A percentile compares a stretch with the other conserved stretches of the same genome.
phyloP scores from a whole-genome alignment of 2,329 filamentous ascomycete genomes.

The Xylariaceae sp. region DNA sequence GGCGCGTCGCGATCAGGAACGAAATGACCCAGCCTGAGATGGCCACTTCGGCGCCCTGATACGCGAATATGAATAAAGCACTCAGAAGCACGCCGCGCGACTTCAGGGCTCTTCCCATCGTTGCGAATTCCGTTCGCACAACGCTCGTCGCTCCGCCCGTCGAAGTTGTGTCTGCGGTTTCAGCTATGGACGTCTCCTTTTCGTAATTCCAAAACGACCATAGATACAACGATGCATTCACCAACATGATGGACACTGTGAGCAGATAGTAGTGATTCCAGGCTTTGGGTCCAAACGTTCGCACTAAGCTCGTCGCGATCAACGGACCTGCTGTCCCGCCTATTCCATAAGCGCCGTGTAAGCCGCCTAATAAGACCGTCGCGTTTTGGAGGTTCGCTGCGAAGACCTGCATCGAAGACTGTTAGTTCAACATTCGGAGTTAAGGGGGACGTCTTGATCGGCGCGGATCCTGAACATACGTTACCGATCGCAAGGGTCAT shows the following conservation, averaged over 20 bases:
- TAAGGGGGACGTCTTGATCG: background rate
- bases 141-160: background rate
- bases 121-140: slow-evolving; percentile 29
- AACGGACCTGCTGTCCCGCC: slow-evolving; percentile 64
- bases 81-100: slow-evolving; percentile 63
- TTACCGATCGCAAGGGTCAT: slow-evolving; percentile 54
- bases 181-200: slow-evolving; percentile 45
- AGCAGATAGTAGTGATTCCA: slow-evolving; percentile 74
- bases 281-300: slow-evolving; percentile 40
- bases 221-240: slow-evolving; percentile 52
- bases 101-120: slow-evolving; percentile 46
- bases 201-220: slow-evolving; percentile 71
- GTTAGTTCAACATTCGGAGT: background rate
- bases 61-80: slow-evolving; percentile 77
- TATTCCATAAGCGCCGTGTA: slow-evolving; percentile 64
- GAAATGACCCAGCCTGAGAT: slow-evolving; percentile 85
- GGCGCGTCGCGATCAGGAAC: slow-evolving; percentile 68
- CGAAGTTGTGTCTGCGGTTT: slow-evolving; percentile 13
- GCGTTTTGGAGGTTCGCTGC: slow-evolving; percentile 49
- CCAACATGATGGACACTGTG: slow-evolving; percentile 51
- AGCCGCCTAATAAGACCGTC: slow-evolving; percentile 52
- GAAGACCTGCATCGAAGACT: slow-evolving; percentile 34
- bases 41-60: slow-evolving; percentile 79
- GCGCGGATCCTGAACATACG: slow-evolving; percentile 29
- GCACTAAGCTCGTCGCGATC: slow-evolving; percentile 67